Base-by-base conservation (phyloP, 1,139 yeast species). In the Sugiyamaella paludigena region DNA sequence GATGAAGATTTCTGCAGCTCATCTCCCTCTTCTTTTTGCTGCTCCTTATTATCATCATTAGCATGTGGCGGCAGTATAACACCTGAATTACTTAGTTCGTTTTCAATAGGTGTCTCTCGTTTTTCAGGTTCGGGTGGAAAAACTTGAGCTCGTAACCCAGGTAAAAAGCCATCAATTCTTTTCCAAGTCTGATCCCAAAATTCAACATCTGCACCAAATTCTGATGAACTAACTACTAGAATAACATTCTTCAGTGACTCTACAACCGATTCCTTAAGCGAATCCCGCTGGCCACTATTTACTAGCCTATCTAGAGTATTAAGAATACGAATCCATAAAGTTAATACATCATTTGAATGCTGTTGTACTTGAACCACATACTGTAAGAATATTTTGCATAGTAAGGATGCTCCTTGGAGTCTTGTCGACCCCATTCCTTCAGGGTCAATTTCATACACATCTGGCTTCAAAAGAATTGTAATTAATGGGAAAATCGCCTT, bases 401-500 rank as follows among this genome's bases (percentile, higher is more conserved):
- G 73, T 42, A 87, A 67, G 10, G 81, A 75, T 47, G 92, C 74
- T 1, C 85, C 80, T 53, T 84, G 89, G 43, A 76, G 70, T 51
- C 86, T 84, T 0, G 89, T 84, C 49, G 74, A 74, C 4, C 74
- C 70, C 76, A 81, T 86, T 39, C 91, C 91, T 15, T 66, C 64
- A 1, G 75, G 73, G 61, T 85, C 94, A 1, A 86, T 80, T 49
- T 76, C 79, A 52, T 80, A 73, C 1, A 84, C 86, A 48, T 84
- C 89, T 0, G 80, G 80, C 57, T 82, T 83, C 48, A 84, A 69
- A 33, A 86, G 68, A 55, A 83, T 86, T 24, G 81, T 76, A 43
- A 89, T 71, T 37, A 91, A 72, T 9, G 96, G 92, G 64, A 88
- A 78, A 36, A 91, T 72, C 0, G 91, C 92, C 43, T 76, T 76